phyloP scores from a whole-genome alignment of 2,329 filamentous ascomycete genomes.

The Cercospora zeae-maydis region DNA sequence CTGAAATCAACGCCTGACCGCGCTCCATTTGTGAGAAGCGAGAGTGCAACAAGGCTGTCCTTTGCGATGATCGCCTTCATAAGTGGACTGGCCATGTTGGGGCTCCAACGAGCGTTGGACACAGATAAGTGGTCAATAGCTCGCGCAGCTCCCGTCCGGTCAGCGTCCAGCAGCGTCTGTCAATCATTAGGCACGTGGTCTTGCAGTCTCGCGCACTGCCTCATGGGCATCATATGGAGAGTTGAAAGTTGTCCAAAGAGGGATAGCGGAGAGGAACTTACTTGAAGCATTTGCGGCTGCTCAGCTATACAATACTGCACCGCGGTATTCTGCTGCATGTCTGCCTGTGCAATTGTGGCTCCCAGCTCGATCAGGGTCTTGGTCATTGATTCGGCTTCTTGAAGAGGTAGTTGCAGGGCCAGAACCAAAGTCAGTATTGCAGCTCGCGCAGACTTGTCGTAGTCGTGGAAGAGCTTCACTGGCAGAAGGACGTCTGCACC shows the following conservation, averaged over 20 bases:
- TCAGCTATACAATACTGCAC: conserved; percentile 62
- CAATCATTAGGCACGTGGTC: neutral
- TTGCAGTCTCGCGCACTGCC: neutral
- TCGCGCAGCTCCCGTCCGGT: conserved; percentile 58
- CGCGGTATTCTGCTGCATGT: conserved; percentile 60
- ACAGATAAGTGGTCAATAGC: conserved; percentile 64
- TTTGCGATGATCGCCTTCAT: conserved; percentile 56
- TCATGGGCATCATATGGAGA: neutral
- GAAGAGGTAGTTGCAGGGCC: conserved; percentile 60
- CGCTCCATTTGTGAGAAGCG: conserved; percentile 63
- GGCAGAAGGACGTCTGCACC: conserved; percentile 74
- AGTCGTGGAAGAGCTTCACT: conserved; percentile 59
- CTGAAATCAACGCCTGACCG: conserved; percentile 59
- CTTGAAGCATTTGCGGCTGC: conserved; percentile 45
- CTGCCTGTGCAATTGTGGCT: conserved; percentile 69
- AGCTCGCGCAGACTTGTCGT: conserved; percentile 49
- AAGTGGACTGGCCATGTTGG: conserved; percentile 49
- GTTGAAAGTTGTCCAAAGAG: no score
- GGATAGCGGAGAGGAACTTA: neutral
- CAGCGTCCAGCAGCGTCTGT: conserved; percentile 48
- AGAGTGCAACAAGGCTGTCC: conserved; percentile 53
- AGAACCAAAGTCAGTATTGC: conserved; percentile 69
- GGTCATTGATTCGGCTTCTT: conserved; percentile 63
- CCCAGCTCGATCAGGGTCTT: conserved; percentile 64
- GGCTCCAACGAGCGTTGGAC: conserved; percentile 35